Conservation (phyloP, 805 yeast genomes). For the Saccharomyces cerevisiae region DNA sequence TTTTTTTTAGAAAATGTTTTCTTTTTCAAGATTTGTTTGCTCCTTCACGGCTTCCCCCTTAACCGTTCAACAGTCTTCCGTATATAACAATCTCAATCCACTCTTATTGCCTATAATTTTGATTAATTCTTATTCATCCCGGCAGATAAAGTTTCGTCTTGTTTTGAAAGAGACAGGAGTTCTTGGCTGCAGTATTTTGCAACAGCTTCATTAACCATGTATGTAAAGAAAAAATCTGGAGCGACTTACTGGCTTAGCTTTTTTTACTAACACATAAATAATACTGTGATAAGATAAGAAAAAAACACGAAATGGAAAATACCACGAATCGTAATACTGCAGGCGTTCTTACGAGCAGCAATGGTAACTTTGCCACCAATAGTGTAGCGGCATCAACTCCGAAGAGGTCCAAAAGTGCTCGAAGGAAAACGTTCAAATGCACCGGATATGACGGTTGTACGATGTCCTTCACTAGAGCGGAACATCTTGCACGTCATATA, state of each 20-base stretch:
- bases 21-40: background rate
- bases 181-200: background rate
- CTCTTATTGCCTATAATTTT: background rate
- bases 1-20: background rate
- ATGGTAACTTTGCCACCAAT: background rate
- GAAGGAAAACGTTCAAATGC: conserved; percentile 61
- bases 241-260: background rate
- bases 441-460: conserved; percentile 77
- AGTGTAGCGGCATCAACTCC: background rate
- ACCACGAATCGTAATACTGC: background rate
- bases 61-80: background rate
- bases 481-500: conserved; percentile 85
- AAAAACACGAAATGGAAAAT: background rate
- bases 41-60: background rate
- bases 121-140: background rate
- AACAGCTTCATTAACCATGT: background rate
- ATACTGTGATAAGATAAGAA: background rate
- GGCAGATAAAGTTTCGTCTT: background rate
- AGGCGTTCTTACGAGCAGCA: background rate
- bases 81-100: background rate
- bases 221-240: background rate
- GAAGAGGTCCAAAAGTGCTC: background rate
- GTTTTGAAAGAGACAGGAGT: background rate
- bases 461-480: conserved; percentile 85
- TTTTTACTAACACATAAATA: background rate